Conservation (phyloP, 202 grass and related monocot species). For the Zoysia matrella region DNA sequence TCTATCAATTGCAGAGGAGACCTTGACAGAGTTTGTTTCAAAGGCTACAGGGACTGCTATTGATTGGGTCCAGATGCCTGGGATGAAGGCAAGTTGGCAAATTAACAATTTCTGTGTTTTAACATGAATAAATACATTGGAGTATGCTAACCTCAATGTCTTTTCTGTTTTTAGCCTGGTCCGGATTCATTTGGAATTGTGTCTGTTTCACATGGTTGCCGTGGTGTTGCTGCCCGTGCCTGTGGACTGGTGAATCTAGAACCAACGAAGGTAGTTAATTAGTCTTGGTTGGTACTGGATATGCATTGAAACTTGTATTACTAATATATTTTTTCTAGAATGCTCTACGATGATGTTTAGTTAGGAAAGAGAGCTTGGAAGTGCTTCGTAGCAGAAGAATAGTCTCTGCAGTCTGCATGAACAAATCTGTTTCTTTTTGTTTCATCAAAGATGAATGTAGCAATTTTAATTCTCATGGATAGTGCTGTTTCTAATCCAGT, state of each 20-base stretch:
- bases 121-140: not conserved
- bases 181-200: conserved; percentile 99
- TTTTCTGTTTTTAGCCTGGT: conserved; percentile 78
- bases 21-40: conserved; percentile 96
- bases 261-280: conserved; percentile 73
- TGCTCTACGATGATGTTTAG: not conserved
- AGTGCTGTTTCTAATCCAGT: conserved; percentile 3
- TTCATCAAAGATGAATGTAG: not conserved
- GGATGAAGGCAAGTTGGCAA: conserved; percentile 85
- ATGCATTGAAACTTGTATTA: not conserved
- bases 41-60: conserved; percentile 99
- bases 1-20: conserved; percentile 91
- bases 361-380: not conserved
- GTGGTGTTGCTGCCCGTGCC: conserved; percentile 91
- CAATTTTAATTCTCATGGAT: not conserved
- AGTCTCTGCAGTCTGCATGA: not conserved
- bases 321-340: not conserved
- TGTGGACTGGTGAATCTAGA: conserved; percentile 99
- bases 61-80: conserved; percentile 99
- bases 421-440: not conserved
- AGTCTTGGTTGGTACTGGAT: conserved; percentile 14
- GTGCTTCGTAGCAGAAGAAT: not conserved
- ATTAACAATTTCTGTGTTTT: not conserved
- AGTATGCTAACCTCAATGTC: conserved; percentile 17
- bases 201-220: conserved; percentile 92